Evolutionary conservation across 768 basidiomycete genomes (phyloP).

Genomic region (Suillus tomentosus): DNA sequence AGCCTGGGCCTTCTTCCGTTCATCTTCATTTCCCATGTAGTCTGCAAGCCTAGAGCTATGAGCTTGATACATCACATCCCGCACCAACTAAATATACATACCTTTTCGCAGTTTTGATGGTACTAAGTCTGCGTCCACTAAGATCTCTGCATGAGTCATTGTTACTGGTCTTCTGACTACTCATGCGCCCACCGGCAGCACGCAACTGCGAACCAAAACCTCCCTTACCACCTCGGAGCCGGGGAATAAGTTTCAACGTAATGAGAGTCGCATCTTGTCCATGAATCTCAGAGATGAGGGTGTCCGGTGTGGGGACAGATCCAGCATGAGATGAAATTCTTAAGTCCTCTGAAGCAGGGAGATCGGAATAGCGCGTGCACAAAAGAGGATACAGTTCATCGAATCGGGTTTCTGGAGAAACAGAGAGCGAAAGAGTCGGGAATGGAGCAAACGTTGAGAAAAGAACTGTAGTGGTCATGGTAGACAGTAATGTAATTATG

Average conservation of each 20-base stretch:
- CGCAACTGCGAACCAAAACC: constrained; percentile 96
- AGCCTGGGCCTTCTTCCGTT: constrained; percentile 73
- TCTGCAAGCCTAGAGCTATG: constrained; percentile 62
- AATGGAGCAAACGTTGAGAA: constrained; percentile 65
- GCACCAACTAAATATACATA: constrained; percentile 36
- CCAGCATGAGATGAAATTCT: constrained; percentile 44
- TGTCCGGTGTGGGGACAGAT: constrained; percentile 27
- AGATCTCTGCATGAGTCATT: constrained; percentile 95
- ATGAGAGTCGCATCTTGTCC: constrained; percentile 44
- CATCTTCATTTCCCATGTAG: constrained; percentile 83
- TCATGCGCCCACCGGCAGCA: constrained; percentile 98
- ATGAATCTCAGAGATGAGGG: constrained; percentile 40
- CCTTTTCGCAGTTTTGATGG: constrained; percentile 96
- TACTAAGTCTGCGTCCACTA: constrained; percentile 85
- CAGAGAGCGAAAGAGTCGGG: constrained; percentile 51
- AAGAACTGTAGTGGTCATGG: constrained; percentile 54
- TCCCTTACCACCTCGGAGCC: constrained; percentile 89
- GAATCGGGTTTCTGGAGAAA: constrained; percentile 43
- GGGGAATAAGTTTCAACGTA: constrained; percentile 72
- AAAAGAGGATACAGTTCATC: constrained; percentile 46
- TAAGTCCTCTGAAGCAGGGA: constrained; percentile 46
- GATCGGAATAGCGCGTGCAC: constrained; percentile 45
- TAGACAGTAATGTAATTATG: constrained; percentile 13
- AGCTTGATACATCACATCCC: not conserved
- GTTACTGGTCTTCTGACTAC: constrained; percentile 91